These are phyloP conservation scores for Claviceps sp. DNA, from an alignment of 2,329 filamentous ascomycete genomes.

Conservation along the genomic window DNA sequence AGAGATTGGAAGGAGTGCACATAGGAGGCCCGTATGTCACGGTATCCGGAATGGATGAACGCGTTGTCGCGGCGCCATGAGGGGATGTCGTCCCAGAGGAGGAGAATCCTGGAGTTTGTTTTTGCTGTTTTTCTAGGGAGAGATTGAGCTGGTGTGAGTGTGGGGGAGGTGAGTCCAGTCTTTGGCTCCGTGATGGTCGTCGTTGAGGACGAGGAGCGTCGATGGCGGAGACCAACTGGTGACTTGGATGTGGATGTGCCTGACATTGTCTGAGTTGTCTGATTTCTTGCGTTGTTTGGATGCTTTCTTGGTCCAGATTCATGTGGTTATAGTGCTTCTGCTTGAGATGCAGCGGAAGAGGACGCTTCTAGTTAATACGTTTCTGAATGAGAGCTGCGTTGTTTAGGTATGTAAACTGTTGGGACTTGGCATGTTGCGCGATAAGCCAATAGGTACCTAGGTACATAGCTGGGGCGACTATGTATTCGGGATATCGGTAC, in stretches of 20 bases:
- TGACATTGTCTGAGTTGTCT: too few species aligned
- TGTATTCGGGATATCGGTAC: too few species aligned
- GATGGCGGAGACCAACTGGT: neutral
- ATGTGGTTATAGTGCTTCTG: too few species aligned
- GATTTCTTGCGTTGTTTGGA: too few species aligned
- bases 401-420: too few species aligned
- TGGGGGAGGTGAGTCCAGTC: slow-evolving; percentile 11
- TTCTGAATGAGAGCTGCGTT: too few species aligned
- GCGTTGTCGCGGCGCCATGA: slow-evolving; percentile 47
- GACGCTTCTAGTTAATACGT: too few species aligned
- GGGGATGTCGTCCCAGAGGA: slow-evolving; percentile 46
- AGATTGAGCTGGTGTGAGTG: slow-evolving; percentile 10
- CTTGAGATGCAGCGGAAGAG: too few species aligned
- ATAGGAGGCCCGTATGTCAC: slow-evolving; percentile 36
- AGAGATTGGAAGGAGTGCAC: slow-evolving; percentile 31
- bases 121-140: slow-evolving; percentile 24
- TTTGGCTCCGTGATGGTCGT: slow-evolving; percentile 7
- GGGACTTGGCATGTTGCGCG: too few species aligned
- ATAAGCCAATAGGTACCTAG: too few species aligned
- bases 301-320: too few species aligned
- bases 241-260: neutral
- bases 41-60: slow-evolving; percentile 42
- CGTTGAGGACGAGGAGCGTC: slow-evolving; percentile 15
- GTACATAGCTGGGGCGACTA: too few species aligned
- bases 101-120: slow-evolving; percentile 24